phyloP scores from a whole-genome alignment of 257 asterid genomes.

The Salvia splendens region DNA sequence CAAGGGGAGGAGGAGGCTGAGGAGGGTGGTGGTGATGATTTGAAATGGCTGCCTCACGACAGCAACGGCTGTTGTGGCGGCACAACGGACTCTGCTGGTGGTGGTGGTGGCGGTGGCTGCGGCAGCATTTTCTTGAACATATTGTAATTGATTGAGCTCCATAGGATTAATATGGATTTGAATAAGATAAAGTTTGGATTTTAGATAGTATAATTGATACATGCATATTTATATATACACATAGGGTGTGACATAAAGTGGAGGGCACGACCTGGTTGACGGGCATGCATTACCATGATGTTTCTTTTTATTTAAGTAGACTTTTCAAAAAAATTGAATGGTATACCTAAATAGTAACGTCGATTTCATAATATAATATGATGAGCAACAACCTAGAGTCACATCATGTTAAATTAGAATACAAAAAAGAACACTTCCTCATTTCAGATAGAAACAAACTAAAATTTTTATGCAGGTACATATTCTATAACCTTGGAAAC shows the following conservation, averaged over 20 bases:
- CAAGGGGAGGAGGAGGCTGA: slow-evolving; percentile 80
- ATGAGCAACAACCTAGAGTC: neutral
- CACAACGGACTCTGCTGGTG: slow-evolving; percentile 1
- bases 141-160: slow-evolving; percentile 34
- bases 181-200: neutral
- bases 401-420: neutral
- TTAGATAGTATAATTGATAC: neutral
- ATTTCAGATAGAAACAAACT: neutral
- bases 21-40: slow-evolving; percentile 53
- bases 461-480: slow-evolving; percentile 2
- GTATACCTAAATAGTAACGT: slow-evolving; percentile 1
- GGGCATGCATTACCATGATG: slow-evolving; percentile 19
- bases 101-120: neutral
- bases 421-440: neutral
- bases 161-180: neutral
- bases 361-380: neutral
- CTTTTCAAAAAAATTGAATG: neutral
- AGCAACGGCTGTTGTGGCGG: slow-evolving; percentile 12
- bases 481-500: neutral
- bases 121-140: neutral
- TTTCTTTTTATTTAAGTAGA: neutral
- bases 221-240: neutral
- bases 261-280: slow-evolving; percentile 48
- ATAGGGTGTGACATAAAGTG: slow-evolving; percentile 28
- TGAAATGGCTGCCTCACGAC: slow-evolving; percentile 41